Evolutionary conservation across 2,329 filamentous ascomycete genomes (phyloP).

Genomic region (Aureobasidium sp.): DNA sequence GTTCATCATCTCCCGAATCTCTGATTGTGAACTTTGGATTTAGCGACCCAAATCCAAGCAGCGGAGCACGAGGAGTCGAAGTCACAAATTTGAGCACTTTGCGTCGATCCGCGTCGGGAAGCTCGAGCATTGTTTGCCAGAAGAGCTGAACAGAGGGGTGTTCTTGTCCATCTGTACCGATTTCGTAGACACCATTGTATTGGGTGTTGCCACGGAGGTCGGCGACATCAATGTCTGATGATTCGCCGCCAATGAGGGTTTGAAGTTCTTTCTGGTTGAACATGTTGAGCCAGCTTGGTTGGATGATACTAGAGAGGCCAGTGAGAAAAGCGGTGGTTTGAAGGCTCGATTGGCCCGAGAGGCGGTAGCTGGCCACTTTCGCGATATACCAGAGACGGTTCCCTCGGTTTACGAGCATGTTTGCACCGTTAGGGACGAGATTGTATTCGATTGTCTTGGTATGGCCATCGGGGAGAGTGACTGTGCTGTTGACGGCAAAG

Average conservation of each 20-base stretch:
- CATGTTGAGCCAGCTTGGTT: constrained; percentile 91
- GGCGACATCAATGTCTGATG: constrained; percentile 73
- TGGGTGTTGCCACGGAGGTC: constrained; percentile 77
- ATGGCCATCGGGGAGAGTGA: constrained; percentile 32
- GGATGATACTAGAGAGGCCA: constrained; percentile 79
- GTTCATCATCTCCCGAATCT: constrained; percentile 69
- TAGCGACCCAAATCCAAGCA: constrained; percentile 81
- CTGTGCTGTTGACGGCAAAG: constrained; percentile 75
- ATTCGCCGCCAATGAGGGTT: constrained; percentile 83
- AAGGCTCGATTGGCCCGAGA: constrained; percentile 68
- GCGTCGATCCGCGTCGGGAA: constrained; percentile 68
- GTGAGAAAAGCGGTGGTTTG: constrained; percentile 83
- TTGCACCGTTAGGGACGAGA: constrained; percentile 67
- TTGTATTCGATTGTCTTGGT: constrained; percentile 62
- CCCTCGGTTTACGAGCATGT: constrained; percentile 75
- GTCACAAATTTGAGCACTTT: constrained; percentile 95
- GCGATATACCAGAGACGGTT: constrained; percentile 93
- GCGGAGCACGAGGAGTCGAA: constrained; percentile 78
- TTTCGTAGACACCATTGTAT: constrained; percentile 79
- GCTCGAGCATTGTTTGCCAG: constrained; percentile 76
- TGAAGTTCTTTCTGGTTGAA: constrained; percentile 96
- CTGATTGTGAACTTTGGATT: constrained; percentile 83
- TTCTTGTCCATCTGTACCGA: constrained; percentile 82
- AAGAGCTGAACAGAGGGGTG: constrained; percentile 81
- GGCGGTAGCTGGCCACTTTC: constrained; percentile 77